Evolutionary conservation across 495 filamentous ascomycete species (phyloP), one percentile per base, ranked within the genome.

Genomic region (Penicillium cataractarum): DNA sequence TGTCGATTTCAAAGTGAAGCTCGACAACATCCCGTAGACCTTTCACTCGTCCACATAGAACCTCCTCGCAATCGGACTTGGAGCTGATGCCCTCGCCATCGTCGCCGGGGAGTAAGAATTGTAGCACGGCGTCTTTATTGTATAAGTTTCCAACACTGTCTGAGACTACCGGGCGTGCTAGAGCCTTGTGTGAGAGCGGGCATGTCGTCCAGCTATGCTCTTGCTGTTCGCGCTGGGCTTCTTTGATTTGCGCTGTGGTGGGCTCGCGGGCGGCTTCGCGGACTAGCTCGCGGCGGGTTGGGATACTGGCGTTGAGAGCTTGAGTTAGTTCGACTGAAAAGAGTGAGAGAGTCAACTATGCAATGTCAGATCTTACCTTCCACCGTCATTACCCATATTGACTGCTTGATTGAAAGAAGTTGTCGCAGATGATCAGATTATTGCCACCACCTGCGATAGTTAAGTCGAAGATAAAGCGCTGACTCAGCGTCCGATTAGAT

Each of bases 351-450:
- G 4, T n/a, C 29, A 15, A 24, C 3, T 46, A 9, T 13, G 39
- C 17, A 44, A 8, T 15, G 29, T n/a, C 7, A n/a, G 26, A n/a
- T 58, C 83, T 67, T 66, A 84, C 85, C 85, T 89, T 60, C 90
- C 94, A 67, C 95, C 94, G 71, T 98, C 94, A 75, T 97, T 97
- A 78, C 94, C 95, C 94, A 97, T 97, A n/a, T 65, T 76, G 55
- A 13, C 49, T 42, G 54, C 27, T 19, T 46, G 31, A 19, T 55
- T 19, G 17, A 21, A 19, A 44, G 57, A 58, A 24, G 50, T 52
- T 56, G 56, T 54, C 31, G 50, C 31, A 49, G 52, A 33, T 24
- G 40, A 55, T 62, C 40, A 48, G 62, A 46, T 46, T 46, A 27
- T 59, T 57, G 57, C 67, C 66, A 70, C 73, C 66, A 67, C 71